phyloP scores from a whole-genome alignment of 2,329 filamentous ascomycete genomes.

The Grosmannia clavigera region DNA sequence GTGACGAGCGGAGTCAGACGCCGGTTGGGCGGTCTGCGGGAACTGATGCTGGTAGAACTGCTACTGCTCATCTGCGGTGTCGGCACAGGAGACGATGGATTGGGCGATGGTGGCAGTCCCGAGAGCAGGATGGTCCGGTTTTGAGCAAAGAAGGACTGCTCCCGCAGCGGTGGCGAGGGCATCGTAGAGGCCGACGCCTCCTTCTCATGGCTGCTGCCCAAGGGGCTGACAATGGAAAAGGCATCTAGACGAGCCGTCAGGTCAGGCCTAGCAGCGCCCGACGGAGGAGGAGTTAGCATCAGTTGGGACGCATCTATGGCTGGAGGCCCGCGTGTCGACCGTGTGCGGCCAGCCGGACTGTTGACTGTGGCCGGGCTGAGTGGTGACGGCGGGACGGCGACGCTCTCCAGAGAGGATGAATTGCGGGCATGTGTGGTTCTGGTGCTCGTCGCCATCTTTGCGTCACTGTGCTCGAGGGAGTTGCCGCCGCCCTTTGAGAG shows the following conservation, averaged over 20 bases:
- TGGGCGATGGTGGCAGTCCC: slow-evolving; percentile 4
- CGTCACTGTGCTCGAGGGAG: too few relatives aligned
- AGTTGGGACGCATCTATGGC: too few relatives aligned
- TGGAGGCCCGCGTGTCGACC: neutral
- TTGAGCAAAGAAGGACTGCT: slow-evolving; percentile 7
- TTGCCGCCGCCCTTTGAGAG: too few relatives aligned
- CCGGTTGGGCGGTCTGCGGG: neutral
- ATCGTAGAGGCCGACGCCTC: neutral
- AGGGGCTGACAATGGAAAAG: slow-evolving; percentile 6
- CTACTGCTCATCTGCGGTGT: neutral
- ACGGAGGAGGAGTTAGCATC: slow-evolving; percentile 8
- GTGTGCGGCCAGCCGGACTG: neutral
- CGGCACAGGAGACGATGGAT: neutral
- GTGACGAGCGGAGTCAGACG: slow-evolving; percentile 8
- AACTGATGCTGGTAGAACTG: neutral
- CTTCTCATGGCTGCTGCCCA: neutral
- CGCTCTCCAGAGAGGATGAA: neutral
- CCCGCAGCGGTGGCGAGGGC: slow-evolving; percentile 1
- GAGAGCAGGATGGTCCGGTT: slow-evolving; percentile 10
- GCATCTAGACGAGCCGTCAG: slow-evolving; percentile 6
- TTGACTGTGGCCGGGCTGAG: neutral
- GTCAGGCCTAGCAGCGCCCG: slow-evolving; percentile 1
- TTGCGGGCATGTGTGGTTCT: neutral
- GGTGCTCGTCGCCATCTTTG: neutral
- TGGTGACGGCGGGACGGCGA: neutral